Evolutionary conservation across 345 rosid species (phyloP).

Genomic region (Viola odorata): DNA sequence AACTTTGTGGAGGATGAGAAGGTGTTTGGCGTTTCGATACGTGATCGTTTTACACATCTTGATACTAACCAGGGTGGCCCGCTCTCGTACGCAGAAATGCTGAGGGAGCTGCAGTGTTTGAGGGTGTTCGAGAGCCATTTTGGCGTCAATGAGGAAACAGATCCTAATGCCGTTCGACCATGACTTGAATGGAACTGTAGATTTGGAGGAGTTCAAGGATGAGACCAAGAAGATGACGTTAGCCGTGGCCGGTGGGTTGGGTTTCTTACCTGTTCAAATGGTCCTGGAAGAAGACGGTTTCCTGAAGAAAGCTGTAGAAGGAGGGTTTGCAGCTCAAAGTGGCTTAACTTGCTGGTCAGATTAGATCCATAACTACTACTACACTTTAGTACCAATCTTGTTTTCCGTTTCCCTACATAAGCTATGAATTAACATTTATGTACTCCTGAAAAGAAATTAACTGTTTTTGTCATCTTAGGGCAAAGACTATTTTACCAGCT

Average conservation of each 20-base stretch:
- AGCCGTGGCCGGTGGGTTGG: conserved; percentile 44
- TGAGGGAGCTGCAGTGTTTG: conserved; percentile 37
- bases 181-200: conserved; percentile 33
- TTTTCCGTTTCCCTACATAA: background rate
- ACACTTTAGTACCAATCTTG: no score
- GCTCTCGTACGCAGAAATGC: conserved; percentile 39
- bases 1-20: conserved; percentile 41
- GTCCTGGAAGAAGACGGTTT: conserved; percentile 42
- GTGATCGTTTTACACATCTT: conserved; percentile 24
- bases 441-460: background rate
- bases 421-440: no score
- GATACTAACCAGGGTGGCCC: conserved; percentile 33
- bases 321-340: conserved; percentile 20
- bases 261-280: conserved; percentile 49
- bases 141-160: conserved; percentile 28
- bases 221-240: conserved; percentile 44
- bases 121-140: conserved; percentile 38
- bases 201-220: conserved; percentile 41
- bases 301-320: conserved; percentile 42
- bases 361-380: background rate
- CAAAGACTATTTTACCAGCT: no score
- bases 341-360: background rate
- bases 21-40: conserved; percentile 26
- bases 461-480: no score
- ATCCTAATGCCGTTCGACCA: conserved; percentile 33